Evolutionary conservation across 768 basidiomycete species (phyloP), one percentile per base, ranked within the genome.

Genomic region (Fomitopsis serialis): DNA sequence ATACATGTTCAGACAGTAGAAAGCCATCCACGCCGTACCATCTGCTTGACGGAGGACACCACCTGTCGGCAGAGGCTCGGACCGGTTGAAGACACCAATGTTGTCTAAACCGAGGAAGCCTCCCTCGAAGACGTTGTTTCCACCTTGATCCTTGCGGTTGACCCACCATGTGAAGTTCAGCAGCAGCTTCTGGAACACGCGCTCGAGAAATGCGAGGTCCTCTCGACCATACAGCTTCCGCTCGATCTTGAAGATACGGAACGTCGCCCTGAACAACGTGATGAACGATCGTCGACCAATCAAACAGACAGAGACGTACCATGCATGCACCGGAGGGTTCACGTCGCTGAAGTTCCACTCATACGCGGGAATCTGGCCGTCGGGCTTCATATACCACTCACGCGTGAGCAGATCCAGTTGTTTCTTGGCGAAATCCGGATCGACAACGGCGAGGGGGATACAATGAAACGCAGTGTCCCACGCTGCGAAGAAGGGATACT

Each of bases 121-220:
- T 46, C 97, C 97, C 68, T 98, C 97, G 62, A 99, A 99, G 45
- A 99, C 92, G 64, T 95, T 95, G 70, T 93, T 85, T 25, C 97
- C 97, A 15, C 82, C 94, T 48, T 85, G 78, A 62, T 99, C 97
- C 70, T 99, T 99, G 52, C 96, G 85, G 68, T 99, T 98, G 19
- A 98, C 96, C 96, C 96, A 98, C 93, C 95, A 98, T 44, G 97
- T 99, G 66, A 98, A 98, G 71, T 99, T 98, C 36, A 99, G 74
- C 19, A 99, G 71, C 48, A 99, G 68, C 71, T 99, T 98, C 71
- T 98, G 95, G 81, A 99, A 99, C 24, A 98, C 97, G 44, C 97
- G 82, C 73, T 99, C 97, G 34, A 99, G 75, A 78, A 99, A 99
- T 10, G 80, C 72, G 35, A 98, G 62, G 66, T 99, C 97, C 64